Evolutionary conservation across 495 filamentous ascomycete genomes (phyloP), one percentile per base, ranked within the genome.

Genomic region (Aspergillus steynii): DNA sequence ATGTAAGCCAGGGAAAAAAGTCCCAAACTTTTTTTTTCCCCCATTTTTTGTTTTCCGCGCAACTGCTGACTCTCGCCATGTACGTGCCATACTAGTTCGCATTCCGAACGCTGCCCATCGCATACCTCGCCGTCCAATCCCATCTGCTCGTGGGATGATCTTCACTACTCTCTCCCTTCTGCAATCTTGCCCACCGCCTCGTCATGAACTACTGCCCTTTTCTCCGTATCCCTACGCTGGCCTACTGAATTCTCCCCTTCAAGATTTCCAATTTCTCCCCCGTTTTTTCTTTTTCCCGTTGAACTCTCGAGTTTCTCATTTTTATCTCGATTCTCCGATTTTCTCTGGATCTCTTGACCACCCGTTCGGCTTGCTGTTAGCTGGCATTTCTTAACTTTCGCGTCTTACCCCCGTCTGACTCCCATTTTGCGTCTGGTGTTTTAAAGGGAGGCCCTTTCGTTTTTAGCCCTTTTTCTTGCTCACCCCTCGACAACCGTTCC

Each of bases 41-140:
- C 15, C 31, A 26, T 34, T 48, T 56, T 48, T 46, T 59, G 51
- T 42, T 27, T 46, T 46, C 48, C 34, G 56, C 56, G 50, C 59
- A 55, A 60, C 54, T 53, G 62, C 61, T 66, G 55, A 62, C 66
- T 55, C 60, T 29, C 49, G 5, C 55, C 29, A 46, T 42, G 53
- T 61, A 51, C 59, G 58, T 52, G 26, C 49, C 54, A 58, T 62
- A 60, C 50, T 65, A 55, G 61, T 60, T 63, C 59, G 58, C 66
- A 68, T 65, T 68, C 66, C 58, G 60, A 53, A 29, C 56, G 61
- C 53, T 66, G 49, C 54, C 56, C 47, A 64, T 68, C 57, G 55
- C 62, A 66, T 65, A 51, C 52, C 63, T 49, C 10, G 25, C 50
- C 49, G 20, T 63, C 66, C 64, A 65, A 65, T 67, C 62, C 57